These are phyloP conservation scores for Leptoxyphium fumago DNA, from an alignment of 2,329 filamentous ascomycete genomes.

Conservation along the genomic window DNA sequence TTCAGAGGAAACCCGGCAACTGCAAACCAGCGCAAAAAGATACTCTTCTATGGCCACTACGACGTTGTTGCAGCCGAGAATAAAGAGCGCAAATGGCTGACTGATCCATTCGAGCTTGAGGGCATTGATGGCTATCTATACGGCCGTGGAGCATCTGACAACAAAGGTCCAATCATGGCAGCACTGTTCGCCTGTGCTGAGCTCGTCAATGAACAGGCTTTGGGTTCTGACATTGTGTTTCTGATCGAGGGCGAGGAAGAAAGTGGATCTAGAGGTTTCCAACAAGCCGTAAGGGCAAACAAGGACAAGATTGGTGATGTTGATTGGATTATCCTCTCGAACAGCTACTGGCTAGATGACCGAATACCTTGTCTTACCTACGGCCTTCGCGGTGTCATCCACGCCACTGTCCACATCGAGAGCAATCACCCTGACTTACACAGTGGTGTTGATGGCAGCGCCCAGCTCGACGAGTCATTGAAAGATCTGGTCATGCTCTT, in stretches of 20 bases:
- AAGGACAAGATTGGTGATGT: conserved; percentile 77
- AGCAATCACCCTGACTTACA: conserved; percentile 80
- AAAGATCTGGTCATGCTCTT: conserved; percentile 80
- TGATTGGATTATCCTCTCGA: conserved; percentile 88
- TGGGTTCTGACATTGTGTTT: conserved; percentile 83
- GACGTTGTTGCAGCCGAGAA: conserved; percentile 87
- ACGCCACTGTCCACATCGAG: conserved; percentile 79
- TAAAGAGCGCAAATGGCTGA: conserved; percentile 61
- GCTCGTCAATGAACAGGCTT: conserved; percentile 63
- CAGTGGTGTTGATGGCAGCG: conserved; percentile 90
- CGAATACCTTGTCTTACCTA: conserved; percentile 92
- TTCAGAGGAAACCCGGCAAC: conserved; percentile 64
- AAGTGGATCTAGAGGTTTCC: conserved; percentile 80
- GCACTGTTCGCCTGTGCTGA: conserved; percentile 89
- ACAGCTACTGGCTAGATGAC: conserved; percentile 98
- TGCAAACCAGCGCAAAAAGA: conserved; percentile 57
- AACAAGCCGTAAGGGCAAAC: conserved; percentile 62
- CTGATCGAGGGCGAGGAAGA: conserved; percentile 96
- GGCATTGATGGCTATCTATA: conserved; percentile 89
- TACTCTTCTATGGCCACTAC: conserved; percentile 96
- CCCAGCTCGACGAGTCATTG: conserved; percentile 76
- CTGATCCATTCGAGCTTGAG: conserved; percentile 77
- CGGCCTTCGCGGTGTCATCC: conserved; percentile 80
- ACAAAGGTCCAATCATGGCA: conserved; percentile 91
- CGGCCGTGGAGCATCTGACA: conserved; percentile 90